Conservation (phyloP, 176 grass and related monocot species). For the Eleusine indica region DNA sequence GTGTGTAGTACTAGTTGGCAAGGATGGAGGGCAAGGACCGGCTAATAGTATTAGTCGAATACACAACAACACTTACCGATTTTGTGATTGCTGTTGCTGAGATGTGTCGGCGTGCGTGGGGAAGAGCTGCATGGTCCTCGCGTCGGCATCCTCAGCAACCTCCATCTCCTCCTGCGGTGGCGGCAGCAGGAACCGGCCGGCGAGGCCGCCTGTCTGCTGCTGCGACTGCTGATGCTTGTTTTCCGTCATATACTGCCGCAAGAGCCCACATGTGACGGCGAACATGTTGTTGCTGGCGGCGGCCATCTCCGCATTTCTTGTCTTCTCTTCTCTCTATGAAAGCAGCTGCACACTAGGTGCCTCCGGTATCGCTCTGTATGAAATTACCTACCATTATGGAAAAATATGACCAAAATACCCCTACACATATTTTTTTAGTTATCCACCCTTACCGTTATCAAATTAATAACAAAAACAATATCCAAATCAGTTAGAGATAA, state of each 20-base stretch:
- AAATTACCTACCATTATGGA: too few relatives aligned
- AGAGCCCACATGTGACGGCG: constrained; percentile 42
- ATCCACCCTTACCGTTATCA: too few relatives aligned
- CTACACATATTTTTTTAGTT: too few relatives aligned
- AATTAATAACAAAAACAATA: too few relatives aligned
- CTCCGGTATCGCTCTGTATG: too few relatives aligned
- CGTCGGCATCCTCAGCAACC: background rate
- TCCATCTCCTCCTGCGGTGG: background rate
- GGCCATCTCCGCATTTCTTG: background rate
- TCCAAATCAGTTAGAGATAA: too few relatives aligned
- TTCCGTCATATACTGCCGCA: constrained; percentile 49
- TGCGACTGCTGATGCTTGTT: background rate
- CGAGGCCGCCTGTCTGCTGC: background rate
- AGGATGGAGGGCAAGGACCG: too few relatives aligned
- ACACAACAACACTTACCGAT: background rate
- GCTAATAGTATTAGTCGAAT: too few relatives aligned
- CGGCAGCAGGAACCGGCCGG: background rate
- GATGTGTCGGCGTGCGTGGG: constrained; percentile 1
- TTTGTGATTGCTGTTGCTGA: background rate
- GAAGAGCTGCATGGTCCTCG: constrained; percentile 41
- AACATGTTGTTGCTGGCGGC: constrained; percentile 35
- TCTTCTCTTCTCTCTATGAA: background rate
- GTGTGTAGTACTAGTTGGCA: too few relatives aligned
- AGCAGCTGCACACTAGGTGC: too few relatives aligned
- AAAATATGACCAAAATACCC: too few relatives aligned